Base-by-base conservation (phyloP, 108 stramenopile species). In the Fragilaria radians region DNA sequence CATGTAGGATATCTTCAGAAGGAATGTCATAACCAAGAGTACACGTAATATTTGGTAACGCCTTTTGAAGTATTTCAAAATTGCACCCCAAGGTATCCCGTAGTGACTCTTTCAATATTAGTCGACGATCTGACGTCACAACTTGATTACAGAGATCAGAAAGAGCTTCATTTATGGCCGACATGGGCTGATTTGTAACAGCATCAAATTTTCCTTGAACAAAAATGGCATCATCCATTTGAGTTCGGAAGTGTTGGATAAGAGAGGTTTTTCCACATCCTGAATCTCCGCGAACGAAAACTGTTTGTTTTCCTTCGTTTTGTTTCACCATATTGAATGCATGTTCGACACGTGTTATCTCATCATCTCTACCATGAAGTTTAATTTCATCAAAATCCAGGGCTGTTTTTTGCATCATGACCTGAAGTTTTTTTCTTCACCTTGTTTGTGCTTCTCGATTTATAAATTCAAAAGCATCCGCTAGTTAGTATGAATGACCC, bases 101-200 rank as follows among this genome's bases (percentile, higher is more conserved):
- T 28, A 9, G 50, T 9, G 19, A n/a, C 24, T 54, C 7, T 26
- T 4, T 54, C 7, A 9, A 23, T 25, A 3, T 28, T 19, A 4
- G 2, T 3, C 4, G 2, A 19, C 27, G 26, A 54, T 26, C 24
- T 5, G 7, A 5, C 28, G 53, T 27, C 19, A 5, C 7, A n/a
- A 54, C 53, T 54, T 54, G 36, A 42, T 51, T 7, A 25, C 50
- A 51, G 5, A 51, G 50, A 24, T 51, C 50, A 7, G 17, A 19
- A 7, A 51, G 24, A 21, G 50, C 50, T 7, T 51, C 50, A 7
- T 19, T 21, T 9, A 51, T 25, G 7, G 50, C 50, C n/a, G 23
- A 24, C 5, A 19, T 19, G 23, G 50, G 50, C 11, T 7, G 14
- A 11, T 14, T 7, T 42, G 36, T 11, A 42, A 42, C 7, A 7